Percentiles rank a stretch among this genome's conserved stretches.
These are phyloP conservation scores for Chlamydomonas applanata DNA, from an alignment of 139 green algal species.

Conservation along the genomic window DNA sequence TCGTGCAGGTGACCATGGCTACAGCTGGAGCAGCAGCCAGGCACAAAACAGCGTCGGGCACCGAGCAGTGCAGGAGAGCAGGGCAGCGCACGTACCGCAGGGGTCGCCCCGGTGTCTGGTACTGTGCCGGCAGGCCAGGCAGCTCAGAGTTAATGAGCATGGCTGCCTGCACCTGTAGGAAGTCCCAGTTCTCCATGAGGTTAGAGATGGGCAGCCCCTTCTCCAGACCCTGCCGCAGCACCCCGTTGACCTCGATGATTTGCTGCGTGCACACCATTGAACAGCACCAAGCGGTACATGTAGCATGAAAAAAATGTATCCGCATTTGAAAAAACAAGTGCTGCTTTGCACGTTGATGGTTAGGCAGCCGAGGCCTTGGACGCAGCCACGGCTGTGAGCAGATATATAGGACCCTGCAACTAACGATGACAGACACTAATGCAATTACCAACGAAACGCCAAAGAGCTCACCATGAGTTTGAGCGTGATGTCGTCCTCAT, in stretches of 20 bases:
- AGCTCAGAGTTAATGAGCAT: slow-evolving; percentile 96
- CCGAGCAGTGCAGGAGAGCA: background rate
- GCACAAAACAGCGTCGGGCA: too few relatives aligned
- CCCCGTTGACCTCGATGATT: slow-evolving; percentile 91
- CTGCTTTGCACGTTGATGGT: background rate
- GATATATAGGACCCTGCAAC: too few relatives aligned
- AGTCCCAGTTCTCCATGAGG: slow-evolving; percentile 97
- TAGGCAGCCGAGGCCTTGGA: background rate
- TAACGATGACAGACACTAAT: too few relatives aligned
- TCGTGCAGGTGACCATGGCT: too few relatives aligned
- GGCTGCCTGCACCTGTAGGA: slow-evolving; percentile 84
- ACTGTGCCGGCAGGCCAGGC: slow-evolving; percentile 76
- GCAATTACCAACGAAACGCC: too few relatives aligned
- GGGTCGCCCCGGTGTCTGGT: slow-evolving; percentile 74
- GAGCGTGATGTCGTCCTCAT: slow-evolving; percentile 99
- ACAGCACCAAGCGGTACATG: too few relatives aligned
- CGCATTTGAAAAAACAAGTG: background rate
- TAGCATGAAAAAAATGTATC: background rate
- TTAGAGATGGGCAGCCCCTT: slow-evolving; percentile 71
- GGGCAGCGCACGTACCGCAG: slow-evolving; percentile 43
- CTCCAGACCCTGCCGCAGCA: slow-evolving; percentile 76
- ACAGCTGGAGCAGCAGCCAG: too few relatives aligned
- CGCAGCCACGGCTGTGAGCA: too few relatives aligned
- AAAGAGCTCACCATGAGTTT: slow-evolving; percentile 80
- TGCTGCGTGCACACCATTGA: slow-evolving; percentile 22